A percentile compares a stretch with the other conserved stretches of the same genome.
These are phyloP conservation scores for Fusarium sp. DNA, from an alignment of 2,329 filamentous ascomycete genomes.

Conservation along the genomic window DNA sequence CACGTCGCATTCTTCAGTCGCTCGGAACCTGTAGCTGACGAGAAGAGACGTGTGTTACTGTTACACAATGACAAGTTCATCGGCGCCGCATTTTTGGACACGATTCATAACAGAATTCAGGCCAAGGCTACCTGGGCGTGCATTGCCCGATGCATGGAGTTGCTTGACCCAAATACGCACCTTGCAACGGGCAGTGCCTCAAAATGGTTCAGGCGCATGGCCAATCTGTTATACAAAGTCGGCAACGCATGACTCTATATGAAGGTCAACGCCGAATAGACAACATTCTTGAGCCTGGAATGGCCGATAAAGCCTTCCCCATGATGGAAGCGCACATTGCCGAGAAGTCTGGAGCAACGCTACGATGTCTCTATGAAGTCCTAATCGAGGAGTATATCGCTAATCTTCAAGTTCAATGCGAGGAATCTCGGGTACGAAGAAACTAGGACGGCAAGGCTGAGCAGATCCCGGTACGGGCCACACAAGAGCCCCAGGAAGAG, in stretches of 20 bases:
- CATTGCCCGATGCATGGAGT: slow-evolving; percentile 49
- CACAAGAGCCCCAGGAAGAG: no score
- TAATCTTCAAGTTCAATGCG: no score
- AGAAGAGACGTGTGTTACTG: slow-evolving; percentile 53
- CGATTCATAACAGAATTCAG: slow-evolving; percentile 50
- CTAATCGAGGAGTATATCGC: no score
- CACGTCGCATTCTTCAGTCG: slow-evolving; percentile 49
- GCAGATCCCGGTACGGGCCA: no score
- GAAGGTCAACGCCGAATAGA: slow-evolving; percentile 44
- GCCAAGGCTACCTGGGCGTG: slow-evolving; percentile 54
- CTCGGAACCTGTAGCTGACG: slow-evolving; percentile 56
- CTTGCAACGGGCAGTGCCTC: slow-evolving; percentile 48
- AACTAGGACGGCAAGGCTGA: no score
- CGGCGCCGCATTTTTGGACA: slow-evolving; percentile 55
- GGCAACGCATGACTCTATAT: slow-evolving; percentile 51
- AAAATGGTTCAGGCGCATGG: slow-evolving; percentile 56
- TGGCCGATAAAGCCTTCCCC: no score
- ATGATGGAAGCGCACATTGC: no score
- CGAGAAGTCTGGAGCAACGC: no score
- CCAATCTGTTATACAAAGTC: slow-evolving; percentile 47
- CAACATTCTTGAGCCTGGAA: no score
- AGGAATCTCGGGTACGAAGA: no score
- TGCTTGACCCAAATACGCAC: slow-evolving; percentile 43
- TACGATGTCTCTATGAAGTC: no score
- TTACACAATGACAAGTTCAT: slow-evolving; percentile 54